Evolutionary conservation across 1,284 basidiomycete genomes (phyloP), one percentile per base, ranked within the genome.

Genomic region (Trichosporon sp.): DNA sequence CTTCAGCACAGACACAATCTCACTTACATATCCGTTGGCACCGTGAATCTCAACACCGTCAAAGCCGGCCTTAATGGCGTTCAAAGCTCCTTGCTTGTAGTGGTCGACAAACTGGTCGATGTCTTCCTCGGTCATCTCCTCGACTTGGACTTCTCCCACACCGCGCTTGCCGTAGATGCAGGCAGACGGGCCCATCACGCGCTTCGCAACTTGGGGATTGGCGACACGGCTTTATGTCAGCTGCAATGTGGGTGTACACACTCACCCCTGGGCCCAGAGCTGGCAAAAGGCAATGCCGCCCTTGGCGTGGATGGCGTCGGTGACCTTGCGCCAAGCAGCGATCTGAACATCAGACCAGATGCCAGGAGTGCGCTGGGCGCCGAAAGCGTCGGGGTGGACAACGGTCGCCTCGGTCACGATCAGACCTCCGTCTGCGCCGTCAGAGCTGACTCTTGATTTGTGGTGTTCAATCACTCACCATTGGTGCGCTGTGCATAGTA

Each of bases 11-110:
- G 27, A 16, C 23, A 23, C 27, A 46, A 8, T 44, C 10, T 27
- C 29, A 10, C 40, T 21, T 25, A 65, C 61, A 61, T 72, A 67
- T 4, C 70, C 65, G 60, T 70, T 73, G 11, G 78, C 81, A 27
- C 71, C 72, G 65, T 82, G 82, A 36, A 82, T 71, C 78, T 89
- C 87, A 29, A 88, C 84, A 32, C 86, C 86, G 69, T 88, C 87
- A 69, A 88, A 87, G 0, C 87, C 87, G 19, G 86, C 86, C 69
- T 83, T 79, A 46, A 85, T 83, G 1, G 86, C 86, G 62, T 84
- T 84, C 5, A 78, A 60, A 0, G 85, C 86, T 0, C 84, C 80
- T 1, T 78, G 70, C 37, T 77, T 82, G 74, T 83, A 88, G 59
- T 82, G 74, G 0, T 75, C 78, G 32, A 86, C 76, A 60, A 84